Conservation (phyloP, 106 monocot genomes). For the Acorus calamus region DNA sequence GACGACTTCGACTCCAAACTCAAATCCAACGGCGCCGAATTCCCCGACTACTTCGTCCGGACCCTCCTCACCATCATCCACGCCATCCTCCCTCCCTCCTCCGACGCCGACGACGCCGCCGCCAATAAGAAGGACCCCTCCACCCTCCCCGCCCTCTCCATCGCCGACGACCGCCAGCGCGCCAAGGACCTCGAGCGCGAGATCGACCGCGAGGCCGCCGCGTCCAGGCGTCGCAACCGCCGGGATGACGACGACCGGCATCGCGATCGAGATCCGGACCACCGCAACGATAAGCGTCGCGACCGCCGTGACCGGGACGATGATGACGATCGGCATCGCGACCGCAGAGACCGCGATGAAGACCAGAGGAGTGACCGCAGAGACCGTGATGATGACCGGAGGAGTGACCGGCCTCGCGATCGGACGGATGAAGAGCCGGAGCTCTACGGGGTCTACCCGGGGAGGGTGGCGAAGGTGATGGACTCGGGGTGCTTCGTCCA, state of each 20-base stretch:
- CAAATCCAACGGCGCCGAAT: conserved; percentile 77
- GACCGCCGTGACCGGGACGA: conserved; percentile 3
- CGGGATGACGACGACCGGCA: conserved; percentile 12
- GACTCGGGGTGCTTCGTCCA: conserved; percentile 90
- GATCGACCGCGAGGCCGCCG: conserved; percentile 52
- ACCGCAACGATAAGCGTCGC: conserved; percentile 7
- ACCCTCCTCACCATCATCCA: conserved; percentile 93
- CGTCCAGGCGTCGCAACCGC: neutral
- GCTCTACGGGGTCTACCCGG: conserved; percentile 63
- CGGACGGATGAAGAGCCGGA: conserved; percentile 38
- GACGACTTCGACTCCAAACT: conserved; percentile 73
- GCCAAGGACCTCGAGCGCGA: conserved; percentile 48
- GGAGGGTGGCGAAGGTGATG: conserved; percentile 79
- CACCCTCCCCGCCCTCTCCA: conserved; percentile 45
- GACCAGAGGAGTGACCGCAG: too few species aligned
- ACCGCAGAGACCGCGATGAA: conserved; percentile 11
- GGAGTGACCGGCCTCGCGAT: conserved; percentile 14
- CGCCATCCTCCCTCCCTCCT: conserved; percentile 64
- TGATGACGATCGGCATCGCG: conserved; percentile 7
- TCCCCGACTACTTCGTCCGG: conserved; percentile 91
- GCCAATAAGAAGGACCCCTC: conserved; percentile 5
- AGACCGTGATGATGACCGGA: conserved; percentile 5
- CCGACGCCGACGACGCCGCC: conserved; percentile 6
- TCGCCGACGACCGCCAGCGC: conserved; percentile 48
- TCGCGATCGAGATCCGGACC: conserved; percentile 3